phyloP scores from a whole-genome alignment of 208 protist species.

The Acanthamoeba divionensis region DNA sequence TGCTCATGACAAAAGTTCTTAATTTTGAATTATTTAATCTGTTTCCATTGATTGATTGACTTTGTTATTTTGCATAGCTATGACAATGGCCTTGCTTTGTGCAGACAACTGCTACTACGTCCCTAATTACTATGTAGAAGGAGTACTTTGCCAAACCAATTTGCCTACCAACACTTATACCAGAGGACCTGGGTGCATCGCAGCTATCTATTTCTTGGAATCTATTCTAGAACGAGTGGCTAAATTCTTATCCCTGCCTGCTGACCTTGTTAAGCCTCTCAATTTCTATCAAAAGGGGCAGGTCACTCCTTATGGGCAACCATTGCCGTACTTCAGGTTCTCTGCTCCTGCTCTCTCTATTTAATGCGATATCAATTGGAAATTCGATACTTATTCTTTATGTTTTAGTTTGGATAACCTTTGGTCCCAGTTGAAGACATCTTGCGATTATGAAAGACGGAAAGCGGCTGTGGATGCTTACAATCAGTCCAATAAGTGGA shows the following conservation, averaged over 20 bases:
- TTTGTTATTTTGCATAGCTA: too few relatives aligned
- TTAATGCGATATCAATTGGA: too few relatives aligned
- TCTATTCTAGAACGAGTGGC: slow-evolving; percentile 75
- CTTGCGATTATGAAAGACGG: background rate
- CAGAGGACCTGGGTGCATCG: slow-evolving; percentile 81
- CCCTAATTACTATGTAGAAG: slow-evolving; percentile 75
- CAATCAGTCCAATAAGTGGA: slow-evolving; percentile 81
- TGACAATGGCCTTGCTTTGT: background rate
- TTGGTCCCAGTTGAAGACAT: slow-evolving; percentile 59
- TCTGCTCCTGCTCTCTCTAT: background rate
- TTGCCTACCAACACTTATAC: slow-evolving; percentile 83
- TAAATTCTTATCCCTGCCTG: background rate
- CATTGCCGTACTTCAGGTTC: background rate
- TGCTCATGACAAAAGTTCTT: background rate
- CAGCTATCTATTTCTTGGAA: slow-evolving; percentile 64
- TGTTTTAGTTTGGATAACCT: slow-evolving; percentile 50
- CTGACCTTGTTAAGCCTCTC: background rate
- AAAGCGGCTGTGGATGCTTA: slow-evolving; percentile 71
- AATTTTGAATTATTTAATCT: background rate
- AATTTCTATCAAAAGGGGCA: slow-evolving; percentile 82
- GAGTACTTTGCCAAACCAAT: slow-evolving; percentile 80
- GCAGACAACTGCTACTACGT: slow-evolving; percentile 84
- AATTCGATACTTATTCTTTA: too few relatives aligned
- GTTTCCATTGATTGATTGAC: too few relatives aligned
- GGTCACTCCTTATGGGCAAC: slow-evolving; percentile 68